phyloP scores from a whole-genome alignment of 768 basidiomycete species.

The Suillus hirtellus region DNA sequence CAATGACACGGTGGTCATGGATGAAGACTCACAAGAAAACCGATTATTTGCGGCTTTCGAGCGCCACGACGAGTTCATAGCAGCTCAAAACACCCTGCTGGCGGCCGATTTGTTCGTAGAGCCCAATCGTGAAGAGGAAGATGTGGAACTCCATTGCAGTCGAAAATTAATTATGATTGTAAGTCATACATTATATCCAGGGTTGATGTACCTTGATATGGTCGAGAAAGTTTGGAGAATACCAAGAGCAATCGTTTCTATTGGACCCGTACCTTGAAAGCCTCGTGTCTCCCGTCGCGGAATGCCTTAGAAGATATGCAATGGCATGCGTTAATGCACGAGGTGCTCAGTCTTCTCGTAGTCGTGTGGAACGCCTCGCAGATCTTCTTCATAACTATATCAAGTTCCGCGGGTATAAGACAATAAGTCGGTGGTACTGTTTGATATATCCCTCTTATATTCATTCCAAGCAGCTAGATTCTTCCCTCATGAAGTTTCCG shows the following conservation, averaged over 20 bases:
- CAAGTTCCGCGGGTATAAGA: slow-evolving; percentile 90
- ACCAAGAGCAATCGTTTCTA: slow-evolving; percentile 92
- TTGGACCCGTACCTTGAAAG: slow-evolving; percentile 86
- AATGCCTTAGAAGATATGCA: slow-evolving; percentile 57
- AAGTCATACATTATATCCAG: slow-evolving; percentile 28
- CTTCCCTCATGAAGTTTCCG: slow-evolving; percentile 89
- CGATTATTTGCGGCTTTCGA: slow-evolving; percentile 60
- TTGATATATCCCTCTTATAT: slow-evolving; percentile 12
- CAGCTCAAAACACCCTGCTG: slow-evolving; percentile 53
- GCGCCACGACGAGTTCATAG: slow-evolving; percentile 57
- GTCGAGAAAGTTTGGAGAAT: slow-evolving; percentile 68
- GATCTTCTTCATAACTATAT: slow-evolving; percentile 74
- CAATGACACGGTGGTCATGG: slow-evolving; percentile 28
- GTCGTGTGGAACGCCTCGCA: slow-evolving; percentile 54
- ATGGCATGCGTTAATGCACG: slow-evolving; percentile 37
- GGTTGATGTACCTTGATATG: slow-evolving; percentile 3
- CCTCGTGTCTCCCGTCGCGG: slow-evolving; percentile 75
- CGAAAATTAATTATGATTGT: slow-evolving; percentile 53
- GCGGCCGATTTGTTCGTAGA: slow-evolving; percentile 44
- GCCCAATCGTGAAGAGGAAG: slow-evolving; percentile 44
- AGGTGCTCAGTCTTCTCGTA: slow-evolving; percentile 28
- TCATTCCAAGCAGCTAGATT: slow-evolving; percentile 67
- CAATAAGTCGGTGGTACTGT: slow-evolving; percentile 66
- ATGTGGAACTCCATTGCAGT: slow-evolving; percentile 41
- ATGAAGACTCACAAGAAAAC: slow-evolving; percentile 43